A percentile compares a stretch with the other conserved stretches of the same genome.
Conservation (phyloP, 257 asterid genomes). For the Cynanchum wilfordii region DNA sequence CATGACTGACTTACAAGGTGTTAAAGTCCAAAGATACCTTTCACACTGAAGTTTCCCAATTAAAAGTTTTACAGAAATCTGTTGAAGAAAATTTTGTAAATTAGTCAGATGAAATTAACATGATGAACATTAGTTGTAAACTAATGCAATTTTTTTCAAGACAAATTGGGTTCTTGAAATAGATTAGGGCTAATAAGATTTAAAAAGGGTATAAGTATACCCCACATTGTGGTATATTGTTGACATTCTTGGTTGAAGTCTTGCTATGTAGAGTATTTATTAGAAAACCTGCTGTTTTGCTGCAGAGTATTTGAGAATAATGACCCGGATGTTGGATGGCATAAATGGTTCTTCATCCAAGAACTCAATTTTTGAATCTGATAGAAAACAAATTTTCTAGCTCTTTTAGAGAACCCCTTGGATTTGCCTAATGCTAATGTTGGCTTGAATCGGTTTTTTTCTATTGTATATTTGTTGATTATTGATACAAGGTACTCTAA, state of each 20-base stretch:
- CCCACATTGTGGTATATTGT: background rate
- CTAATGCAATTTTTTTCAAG: background rate
- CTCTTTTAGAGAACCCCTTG: background rate
- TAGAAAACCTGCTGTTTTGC: background rate
- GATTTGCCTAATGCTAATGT: background rate
- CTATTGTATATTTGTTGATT: background rate
- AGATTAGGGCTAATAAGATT: background rate
- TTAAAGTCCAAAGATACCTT: background rate
- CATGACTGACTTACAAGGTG: background rate
- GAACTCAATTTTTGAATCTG: background rate
- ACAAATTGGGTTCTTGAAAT: background rate
- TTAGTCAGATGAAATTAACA: background rate
- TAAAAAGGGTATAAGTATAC: background rate
- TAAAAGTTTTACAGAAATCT: background rate
- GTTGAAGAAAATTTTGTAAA: background rate
- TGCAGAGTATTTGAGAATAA: background rate
- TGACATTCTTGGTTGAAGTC: background rate
- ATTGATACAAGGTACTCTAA: background rate
- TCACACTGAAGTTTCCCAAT: background rate
- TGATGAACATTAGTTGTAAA: background rate
- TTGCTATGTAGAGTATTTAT: background rate
- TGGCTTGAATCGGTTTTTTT: background rate
- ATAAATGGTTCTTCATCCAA: background rate
- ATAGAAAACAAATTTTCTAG: background rate
- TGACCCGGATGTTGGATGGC: background rate